These are phyloP conservation scores for Magnusiomyces paraingens DNA, from an alignment of 1,139 yeast genomes.

Conservation along the genomic window DNA sequence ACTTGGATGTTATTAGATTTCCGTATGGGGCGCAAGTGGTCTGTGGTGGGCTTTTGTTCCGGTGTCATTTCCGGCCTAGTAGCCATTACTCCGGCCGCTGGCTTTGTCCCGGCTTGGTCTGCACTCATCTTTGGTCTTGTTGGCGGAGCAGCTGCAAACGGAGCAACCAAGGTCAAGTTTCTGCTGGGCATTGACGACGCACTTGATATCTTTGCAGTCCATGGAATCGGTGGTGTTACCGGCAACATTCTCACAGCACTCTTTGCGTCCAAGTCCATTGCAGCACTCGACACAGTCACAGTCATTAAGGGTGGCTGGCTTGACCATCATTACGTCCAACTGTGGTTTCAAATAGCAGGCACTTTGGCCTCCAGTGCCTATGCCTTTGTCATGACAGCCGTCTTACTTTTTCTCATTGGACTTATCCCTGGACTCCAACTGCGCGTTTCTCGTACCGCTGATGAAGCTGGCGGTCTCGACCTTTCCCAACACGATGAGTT, in stretches of 20 bases:
- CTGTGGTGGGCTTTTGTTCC: constrained; percentile 36
- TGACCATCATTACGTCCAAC: constrained; percentile 42
- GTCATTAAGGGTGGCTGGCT: constrained; percentile 44
- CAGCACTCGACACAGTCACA: constrained; percentile 17
- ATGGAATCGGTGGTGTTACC: constrained; percentile 34
- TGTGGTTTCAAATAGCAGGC: constrained; percentile 46
- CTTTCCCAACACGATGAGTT: constrained; percentile 49
- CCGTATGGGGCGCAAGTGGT: constrained; percentile 28
- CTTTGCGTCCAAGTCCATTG: constrained; percentile 26
- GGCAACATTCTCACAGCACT: constrained; percentile 34
- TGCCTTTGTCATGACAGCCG: constrained; percentile 37
- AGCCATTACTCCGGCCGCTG: constrained; percentile 38
- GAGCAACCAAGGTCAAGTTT: constrained; percentile 36
- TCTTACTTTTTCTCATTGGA: constrained; percentile 41
- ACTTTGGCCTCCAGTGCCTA: constrained; percentile 39
- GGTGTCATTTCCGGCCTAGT: constrained; percentile 39
- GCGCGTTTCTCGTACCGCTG: constrained; percentile 38
- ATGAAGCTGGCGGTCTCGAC: constrained; percentile 44
- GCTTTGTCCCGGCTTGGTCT: constrained; percentile 34
- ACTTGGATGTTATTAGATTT: constrained; percentile 33
- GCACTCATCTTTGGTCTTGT: constrained; percentile 32
- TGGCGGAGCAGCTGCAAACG: constrained; percentile 34
- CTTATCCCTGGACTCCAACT: constrained; percentile 44
- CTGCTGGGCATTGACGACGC: constrained; percentile 34
- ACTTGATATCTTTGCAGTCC: constrained; percentile 35